Conservation (phyloP, 495 filamentous ascomycete species). For the Parachaetomium inaequale region DNA sequence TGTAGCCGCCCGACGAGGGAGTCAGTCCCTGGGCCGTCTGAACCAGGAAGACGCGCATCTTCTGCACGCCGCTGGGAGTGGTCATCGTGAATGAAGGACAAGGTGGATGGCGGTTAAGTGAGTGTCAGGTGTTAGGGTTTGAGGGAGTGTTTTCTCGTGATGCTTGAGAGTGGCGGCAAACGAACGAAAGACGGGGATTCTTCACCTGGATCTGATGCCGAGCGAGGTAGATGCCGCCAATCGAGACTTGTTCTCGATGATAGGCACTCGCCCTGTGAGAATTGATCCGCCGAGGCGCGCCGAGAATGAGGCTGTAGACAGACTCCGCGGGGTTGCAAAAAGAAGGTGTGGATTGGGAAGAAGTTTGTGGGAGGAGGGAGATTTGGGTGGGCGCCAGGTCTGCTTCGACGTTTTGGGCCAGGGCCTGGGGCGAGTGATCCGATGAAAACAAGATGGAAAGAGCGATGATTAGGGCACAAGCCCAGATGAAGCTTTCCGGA, state of each 20-base stretch:
- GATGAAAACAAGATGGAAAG: not conserved
- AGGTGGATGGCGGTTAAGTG: not conserved
- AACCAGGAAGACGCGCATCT: constrained; percentile 31
- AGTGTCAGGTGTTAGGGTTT: not conserved
- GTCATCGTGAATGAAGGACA: not conserved
- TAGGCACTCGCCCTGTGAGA: constrained; percentile 6
- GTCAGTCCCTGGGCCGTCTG: constrained; percentile 34
- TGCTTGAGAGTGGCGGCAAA: not conserved
- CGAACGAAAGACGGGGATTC: constrained; percentile 15
- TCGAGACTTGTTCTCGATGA: not conserved
- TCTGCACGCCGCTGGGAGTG: not conserved
- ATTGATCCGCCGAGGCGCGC: not conserved
- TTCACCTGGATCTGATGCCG: constrained; percentile 9
- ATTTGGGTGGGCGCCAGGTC: not conserved
- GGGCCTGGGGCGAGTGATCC: not conserved
- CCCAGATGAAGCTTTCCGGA: not conserved
- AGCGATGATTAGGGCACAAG: not conserved
- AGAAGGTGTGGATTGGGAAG: not conserved
- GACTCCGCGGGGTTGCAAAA: not conserved
- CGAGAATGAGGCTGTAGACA: not conserved
- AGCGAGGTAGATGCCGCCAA: not conserved
- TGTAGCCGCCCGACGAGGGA: constrained; percentile 35
- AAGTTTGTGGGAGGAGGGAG: not conserved
- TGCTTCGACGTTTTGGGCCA: not conserved
- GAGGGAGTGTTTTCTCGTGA: not conserved